A percentile compares a stretch with the other conserved stretches of the same genome.
Conservation (phyloP, 2,329 filamentous ascomycete species). For the Ambrosiella cleistominuta region DNA sequence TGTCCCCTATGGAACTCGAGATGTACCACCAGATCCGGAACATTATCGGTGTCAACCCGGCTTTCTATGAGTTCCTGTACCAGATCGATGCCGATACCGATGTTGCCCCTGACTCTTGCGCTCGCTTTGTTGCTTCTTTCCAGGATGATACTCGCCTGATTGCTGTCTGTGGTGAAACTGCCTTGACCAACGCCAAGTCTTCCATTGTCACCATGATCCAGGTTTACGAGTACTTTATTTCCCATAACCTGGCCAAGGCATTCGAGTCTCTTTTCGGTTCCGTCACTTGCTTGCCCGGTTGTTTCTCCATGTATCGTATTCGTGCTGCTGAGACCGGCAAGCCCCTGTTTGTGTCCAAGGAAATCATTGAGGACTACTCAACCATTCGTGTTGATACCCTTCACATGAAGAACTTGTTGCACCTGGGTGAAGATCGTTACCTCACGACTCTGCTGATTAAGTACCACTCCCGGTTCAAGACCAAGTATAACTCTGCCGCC, state of each 20-base stretch:
- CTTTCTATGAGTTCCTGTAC: conserved; percentile 92
- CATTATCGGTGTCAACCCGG: conserved; percentile 95
- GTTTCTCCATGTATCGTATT: conserved; percentile 98
- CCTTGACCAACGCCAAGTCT: conserved; percentile 76
- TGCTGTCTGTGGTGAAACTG: conserved; percentile 86
- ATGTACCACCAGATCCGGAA: conserved; percentile 98
- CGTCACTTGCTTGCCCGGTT: conserved; percentile 93
- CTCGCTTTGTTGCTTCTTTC: conserved; percentile 82
- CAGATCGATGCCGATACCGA: conserved; percentile 97
- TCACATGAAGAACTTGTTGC: conserved; percentile 96
- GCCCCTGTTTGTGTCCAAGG: conserved; percentile 85
- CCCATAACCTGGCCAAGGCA: conserved; percentile 88
- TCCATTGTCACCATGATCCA: conserved; percentile 98
- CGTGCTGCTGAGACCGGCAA: conserved; percentile 88
- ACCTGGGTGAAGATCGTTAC: conserved; percentile 94
- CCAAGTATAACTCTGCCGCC: conserved; percentile 84
- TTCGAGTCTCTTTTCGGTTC: conserved; percentile 96
- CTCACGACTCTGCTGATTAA: conserved; percentile 88
- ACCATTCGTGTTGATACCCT: conserved; percentile 94
- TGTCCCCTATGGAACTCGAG: conserved; percentile 92
- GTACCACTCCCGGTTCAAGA: conserved; percentile 87
- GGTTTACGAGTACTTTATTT: conserved; percentile 99
- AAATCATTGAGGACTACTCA: conserved; percentile 73
- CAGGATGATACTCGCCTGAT: conserved; percentile 85
- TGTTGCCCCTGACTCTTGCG: conserved; percentile 74